A percentile compares a stretch with the other conserved stretches of the same genome.
phyloP scores from a whole-genome alignment of 306 rosid genomes.

The Hippophae tibetana region DNA sequence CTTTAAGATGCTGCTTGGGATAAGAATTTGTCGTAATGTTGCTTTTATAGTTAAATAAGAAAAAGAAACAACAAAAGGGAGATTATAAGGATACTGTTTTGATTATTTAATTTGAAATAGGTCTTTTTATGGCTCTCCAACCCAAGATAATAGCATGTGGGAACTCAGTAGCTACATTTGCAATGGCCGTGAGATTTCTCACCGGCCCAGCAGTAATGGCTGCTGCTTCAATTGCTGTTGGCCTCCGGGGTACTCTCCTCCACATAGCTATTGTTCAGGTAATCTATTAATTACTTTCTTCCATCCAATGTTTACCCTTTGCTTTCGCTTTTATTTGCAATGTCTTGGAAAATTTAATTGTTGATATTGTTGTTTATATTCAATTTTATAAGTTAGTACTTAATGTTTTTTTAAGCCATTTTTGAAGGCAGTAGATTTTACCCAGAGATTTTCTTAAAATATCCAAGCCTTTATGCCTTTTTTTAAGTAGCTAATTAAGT shows the following conservation, averaged over 20 bases:
- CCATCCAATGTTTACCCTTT: background rate
- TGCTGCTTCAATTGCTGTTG: slow-evolving; percentile 81
- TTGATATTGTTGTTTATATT: no score
- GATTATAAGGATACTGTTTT: background rate
- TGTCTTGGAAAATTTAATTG: no score
- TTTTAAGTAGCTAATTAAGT: background rate
- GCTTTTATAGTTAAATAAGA: no score
- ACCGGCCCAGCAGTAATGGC: slow-evolving; percentile 99
- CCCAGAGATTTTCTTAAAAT: no score
- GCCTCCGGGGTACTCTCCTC: slow-evolving; percentile 84
- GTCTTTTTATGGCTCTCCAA: slow-evolving; percentile 95
- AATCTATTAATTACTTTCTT: slow-evolving; percentile 2
- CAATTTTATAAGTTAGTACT: no score
- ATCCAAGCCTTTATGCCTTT: no score
- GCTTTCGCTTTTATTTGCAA: no score
- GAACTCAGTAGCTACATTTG: slow-evolving; percentile 78
- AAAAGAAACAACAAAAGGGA: no score
- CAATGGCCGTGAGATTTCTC: slow-evolving; percentile 92
- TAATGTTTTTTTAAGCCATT: no score
- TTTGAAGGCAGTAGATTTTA: no score
- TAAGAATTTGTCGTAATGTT: background rate
- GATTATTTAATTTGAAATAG: slow-evolving; percentile 18
- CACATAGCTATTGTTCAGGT: slow-evolving; percentile 98
- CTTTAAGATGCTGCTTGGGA: background rate
- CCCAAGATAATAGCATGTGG: slow-evolving; percentile 98